Conservation (phyloP, 495 filamentous ascomycete genomes). For the Evansstolkia leycettana region DNA sequence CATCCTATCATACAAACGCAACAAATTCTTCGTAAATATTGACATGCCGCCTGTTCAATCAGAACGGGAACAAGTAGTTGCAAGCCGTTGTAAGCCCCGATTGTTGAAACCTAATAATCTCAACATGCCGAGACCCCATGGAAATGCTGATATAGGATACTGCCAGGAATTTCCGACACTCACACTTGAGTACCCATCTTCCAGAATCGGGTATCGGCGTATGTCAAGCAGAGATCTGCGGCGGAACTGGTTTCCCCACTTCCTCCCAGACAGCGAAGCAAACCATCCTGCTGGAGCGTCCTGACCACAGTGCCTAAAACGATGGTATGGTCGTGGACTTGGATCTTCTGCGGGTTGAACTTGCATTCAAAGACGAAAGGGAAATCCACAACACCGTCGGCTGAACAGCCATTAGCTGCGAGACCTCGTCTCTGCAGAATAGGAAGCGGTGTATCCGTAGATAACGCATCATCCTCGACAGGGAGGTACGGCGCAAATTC, state of each 20-base stretch:
- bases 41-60: no score
- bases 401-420: background rate
- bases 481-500: constrained; percentile 17
- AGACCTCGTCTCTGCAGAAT: constrained; percentile 13
- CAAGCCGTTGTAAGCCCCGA: no score
- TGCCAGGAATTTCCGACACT: no score
- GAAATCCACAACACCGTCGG: constrained; percentile 13
- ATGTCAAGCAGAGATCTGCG: constrained; percentile 26
- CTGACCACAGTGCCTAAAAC: constrained; percentile 25
- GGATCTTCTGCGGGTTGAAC: constrained; percentile 22
- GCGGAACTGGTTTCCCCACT: constrained; percentile 1
- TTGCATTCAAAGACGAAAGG: constrained; percentile 31
- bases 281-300: constrained; percentile 2
- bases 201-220: constrained; percentile 35
- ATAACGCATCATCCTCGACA: constrained; percentile 1
- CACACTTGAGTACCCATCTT: constrained; percentile 27
- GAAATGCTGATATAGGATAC: no score
- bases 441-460: constrained; percentile 13
- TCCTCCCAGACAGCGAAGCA: background rate
- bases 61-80: no score
- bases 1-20: no score
- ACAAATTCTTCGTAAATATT: no score
- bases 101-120: no score
- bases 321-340: constrained; percentile 33
- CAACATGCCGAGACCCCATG: no score